Evolutionary conservation across 176 grass and related monocot genomes (phyloP), one percentile per base, ranked within the genome.

Genomic region (Paspalum notatum): DNA sequence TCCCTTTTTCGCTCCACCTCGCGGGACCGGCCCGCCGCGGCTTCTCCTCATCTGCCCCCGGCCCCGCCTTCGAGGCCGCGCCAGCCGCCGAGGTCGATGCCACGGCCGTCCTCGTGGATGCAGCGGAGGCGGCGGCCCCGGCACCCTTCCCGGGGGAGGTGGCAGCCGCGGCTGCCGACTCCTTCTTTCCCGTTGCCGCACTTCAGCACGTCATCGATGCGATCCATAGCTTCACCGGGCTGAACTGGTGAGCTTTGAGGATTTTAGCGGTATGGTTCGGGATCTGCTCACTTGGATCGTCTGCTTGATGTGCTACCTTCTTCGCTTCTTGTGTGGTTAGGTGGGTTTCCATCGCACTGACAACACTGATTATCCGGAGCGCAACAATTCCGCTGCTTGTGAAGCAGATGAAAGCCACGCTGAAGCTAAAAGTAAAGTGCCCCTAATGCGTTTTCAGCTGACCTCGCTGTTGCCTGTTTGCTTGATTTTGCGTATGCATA

Each of bases 171-270:
- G 96, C 96, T 9, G 88, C 76, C 0, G 96, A 90, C 66, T 90
- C 88, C 2, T 99, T 90, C 66, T 24, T 79, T 58, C 90, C 90
- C 9, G 86, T 95, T 15, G 92, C 92, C 1, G 92, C 82, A 8
- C 96, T 99, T 55, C 96, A 99, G 84, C 86, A 95, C 79, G 10
- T 99, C 26, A 95, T 99, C 38, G 96, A 99, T 39, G 25, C 62
- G 2, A 25, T 99, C 49, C 96, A 99, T 83, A 79, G 70, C 39
- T 85, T 91, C 78, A 93, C 86, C 27, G 96, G 92, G 12, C 61
- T 95, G 24, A 99, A 99, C 62, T 95, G 96, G 96, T 94, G 85
- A 58, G 90, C 66, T 69, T 74, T 61, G 59, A 20, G 65, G 65
- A 41, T 56, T 56, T 38, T 55, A 8, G 25, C 69, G 40, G 54